Evolutionary conservation across 2,329 filamentous ascomycete species (phyloP).

Genomic region (Chrysosporium keratinophilum): DNA sequence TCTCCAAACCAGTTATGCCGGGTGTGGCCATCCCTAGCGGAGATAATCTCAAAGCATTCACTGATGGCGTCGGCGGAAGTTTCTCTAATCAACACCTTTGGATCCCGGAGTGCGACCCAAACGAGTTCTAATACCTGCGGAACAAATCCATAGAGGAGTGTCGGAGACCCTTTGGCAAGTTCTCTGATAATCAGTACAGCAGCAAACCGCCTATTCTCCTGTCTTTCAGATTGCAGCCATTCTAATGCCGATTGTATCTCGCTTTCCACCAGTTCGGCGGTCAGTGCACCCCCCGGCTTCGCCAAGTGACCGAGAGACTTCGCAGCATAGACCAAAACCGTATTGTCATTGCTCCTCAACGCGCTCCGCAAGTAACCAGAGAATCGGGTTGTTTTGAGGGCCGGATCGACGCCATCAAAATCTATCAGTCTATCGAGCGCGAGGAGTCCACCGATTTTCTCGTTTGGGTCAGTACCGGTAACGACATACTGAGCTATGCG

Average conservation of each 20-base stretch:
- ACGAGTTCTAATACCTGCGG: slow-evolving; percentile 92
- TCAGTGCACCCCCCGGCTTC: slow-evolving; percentile 82
- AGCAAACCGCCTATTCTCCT: slow-evolving; percentile 87
- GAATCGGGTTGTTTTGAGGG: slow-evolving; percentile 88
- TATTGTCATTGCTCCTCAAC: slow-evolving; percentile 79
- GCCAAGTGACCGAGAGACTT: slow-evolving; percentile 82
- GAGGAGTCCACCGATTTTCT: slow-evolving; percentile 83
- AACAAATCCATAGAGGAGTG: slow-evolving; percentile 89
- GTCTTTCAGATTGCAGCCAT: slow-evolving; percentile 89
- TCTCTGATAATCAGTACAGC: slow-evolving; percentile 86
- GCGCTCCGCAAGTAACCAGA: slow-evolving; percentile 81
- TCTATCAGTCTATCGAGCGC: slow-evolving; percentile 89
- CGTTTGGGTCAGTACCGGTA: slow-evolving; percentile 74
- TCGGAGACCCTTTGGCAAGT: slow-evolving; percentile 83
- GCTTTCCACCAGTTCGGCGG: slow-evolving; percentile 89
- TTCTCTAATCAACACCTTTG: slow-evolving; percentile 80
- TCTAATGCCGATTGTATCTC: slow-evolving; percentile 94
- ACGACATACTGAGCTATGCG: slow-evolving; percentile 65
- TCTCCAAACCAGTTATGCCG: slow-evolving; percentile 80
- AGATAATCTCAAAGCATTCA: slow-evolving; percentile 91
- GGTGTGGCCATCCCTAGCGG: slow-evolving; percentile 79
- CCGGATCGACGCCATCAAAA: slow-evolving; percentile 89
- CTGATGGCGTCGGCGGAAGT: slow-evolving; percentile 88
- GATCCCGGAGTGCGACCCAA: slow-evolving; percentile 86
- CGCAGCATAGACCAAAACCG: slow-evolving; percentile 81